These are phyloP conservation scores for Infundibulicybe gibba DNA, from an alignment of 768 basidiomycete species.

Conservation along the genomic window DNA sequence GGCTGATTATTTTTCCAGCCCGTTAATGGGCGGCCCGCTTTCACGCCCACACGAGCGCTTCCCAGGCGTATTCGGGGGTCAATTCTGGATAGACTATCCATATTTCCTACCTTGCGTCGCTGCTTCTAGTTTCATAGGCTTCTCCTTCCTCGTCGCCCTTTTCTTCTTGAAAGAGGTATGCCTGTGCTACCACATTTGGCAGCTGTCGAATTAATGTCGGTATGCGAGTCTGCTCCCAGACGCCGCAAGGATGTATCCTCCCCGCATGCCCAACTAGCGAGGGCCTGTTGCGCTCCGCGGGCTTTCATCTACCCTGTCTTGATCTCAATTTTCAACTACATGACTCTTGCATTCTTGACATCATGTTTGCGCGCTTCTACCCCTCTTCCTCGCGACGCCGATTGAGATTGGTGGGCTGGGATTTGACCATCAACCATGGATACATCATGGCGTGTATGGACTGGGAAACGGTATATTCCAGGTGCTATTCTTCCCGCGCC, in stretches of 20 bases:
- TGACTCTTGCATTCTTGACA: too few species aligned
- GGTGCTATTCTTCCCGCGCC: constrained; percentile 40
- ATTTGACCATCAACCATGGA: constrained; percentile 49
- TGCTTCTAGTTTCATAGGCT: constrained; percentile 25
- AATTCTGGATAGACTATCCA: too few species aligned
- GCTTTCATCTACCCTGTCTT: constrained; percentile 45
- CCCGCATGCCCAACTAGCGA: too few species aligned
- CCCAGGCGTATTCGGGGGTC: too few species aligned
- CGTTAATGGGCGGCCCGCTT: constrained; percentile 11
- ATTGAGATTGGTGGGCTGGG: too few species aligned
- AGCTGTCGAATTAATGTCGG: too few species aligned
- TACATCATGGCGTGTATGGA: constrained; percentile 44
- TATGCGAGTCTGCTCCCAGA: too few species aligned
- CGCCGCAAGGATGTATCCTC: neutral
- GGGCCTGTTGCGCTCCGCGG: constrained; percentile 20
- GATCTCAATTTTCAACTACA: constrained; percentile 49
- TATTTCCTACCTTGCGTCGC: constrained; percentile 29
- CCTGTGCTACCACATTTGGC: too few species aligned
- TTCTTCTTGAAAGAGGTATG: too few species aligned
- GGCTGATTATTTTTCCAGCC: constrained; percentile 1
- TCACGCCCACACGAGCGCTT: too few species aligned
- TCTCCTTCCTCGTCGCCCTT: constrained; percentile 28
- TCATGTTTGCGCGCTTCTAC: too few species aligned
- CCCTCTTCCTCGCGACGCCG: too few species aligned
- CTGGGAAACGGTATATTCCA: constrained; percentile 46